Evolutionary conservation across 2,329 filamentous ascomycete genomes (phyloP).

Genomic region (Byssothecium circinans): DNA sequence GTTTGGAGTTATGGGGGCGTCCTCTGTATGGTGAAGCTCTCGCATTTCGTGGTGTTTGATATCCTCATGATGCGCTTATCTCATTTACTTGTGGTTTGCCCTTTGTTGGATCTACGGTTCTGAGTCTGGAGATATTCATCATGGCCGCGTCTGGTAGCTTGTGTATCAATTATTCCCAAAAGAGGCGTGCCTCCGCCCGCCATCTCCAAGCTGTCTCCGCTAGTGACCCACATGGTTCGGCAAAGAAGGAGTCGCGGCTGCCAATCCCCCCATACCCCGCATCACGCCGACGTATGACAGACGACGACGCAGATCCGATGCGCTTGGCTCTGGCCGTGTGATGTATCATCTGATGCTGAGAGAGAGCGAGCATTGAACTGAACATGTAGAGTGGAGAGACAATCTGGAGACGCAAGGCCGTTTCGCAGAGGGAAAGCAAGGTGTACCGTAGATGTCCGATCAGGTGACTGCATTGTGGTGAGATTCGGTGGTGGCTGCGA

Average conservation of each 20-base stretch:
- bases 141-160: no score
- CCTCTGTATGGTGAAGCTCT: no score
- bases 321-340: constrained; percentile 4
- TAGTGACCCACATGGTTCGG: constrained; percentile 6
- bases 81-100: no score
- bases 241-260: constrained; percentile 6
- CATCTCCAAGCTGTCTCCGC: constrained; percentile 12
- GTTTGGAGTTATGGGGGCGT: no score
- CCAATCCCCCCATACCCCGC: constrained; percentile 16
- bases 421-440: no score
- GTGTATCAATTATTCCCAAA: no score
- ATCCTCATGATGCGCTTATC: constrained; percentile 4
- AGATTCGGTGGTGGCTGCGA: not conserved
- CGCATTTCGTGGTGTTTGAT: constrained; percentile 20
- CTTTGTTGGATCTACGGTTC: no score
- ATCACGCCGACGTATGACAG: constrained; percentile 17
- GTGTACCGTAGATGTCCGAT: not conserved
- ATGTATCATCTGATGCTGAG: no score
- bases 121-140: no score
- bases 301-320: constrained; percentile 1
- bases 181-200: constrained; percentile 6
- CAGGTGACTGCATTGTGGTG: not conserved
- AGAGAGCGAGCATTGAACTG: no score
- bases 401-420: not conserved
- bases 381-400: no score